phyloP scores from a whole-genome alignment of 208 protist genomes.

The Leishmania braziliensis region DNA sequence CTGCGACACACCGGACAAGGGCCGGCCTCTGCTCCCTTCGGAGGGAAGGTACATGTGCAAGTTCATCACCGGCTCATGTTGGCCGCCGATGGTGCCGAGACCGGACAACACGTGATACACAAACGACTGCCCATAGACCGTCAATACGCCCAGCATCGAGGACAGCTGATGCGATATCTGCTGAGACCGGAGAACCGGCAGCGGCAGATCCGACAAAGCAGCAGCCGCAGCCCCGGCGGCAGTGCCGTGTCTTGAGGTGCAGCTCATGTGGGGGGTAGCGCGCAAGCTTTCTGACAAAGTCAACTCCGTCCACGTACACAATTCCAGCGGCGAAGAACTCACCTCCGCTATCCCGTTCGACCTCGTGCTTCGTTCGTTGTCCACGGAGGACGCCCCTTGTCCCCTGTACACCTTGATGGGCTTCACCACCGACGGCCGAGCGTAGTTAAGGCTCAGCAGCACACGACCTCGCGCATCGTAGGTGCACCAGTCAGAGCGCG shows the following conservation, averaged over 20 bases:
- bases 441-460: slow-evolving; percentile 45
- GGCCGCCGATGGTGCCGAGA: not conserved
- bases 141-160: slow-evolving; percentile 40
- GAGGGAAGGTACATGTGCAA: slow-evolving; percentile 6
- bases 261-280: not conserved
- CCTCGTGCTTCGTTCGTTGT: not conserved
- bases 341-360: no score
- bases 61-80: not conserved
- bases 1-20: not conserved
- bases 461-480: slow-evolving; percentile 22
- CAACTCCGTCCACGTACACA: slow-evolving; percentile 28
- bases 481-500: slow-evolving; percentile 42
- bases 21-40: not conserved
- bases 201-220: not conserved
- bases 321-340: not conserved
- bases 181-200: not conserved
- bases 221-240: not conserved
- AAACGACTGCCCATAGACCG: slow-evolving; percentile 46
- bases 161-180: not conserved
- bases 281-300: slow-evolving; percentile 27
- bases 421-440: slow-evolving; percentile 48
- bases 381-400: not conserved
- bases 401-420: slow-evolving; percentile 36
- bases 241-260: no score
- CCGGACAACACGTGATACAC: slow-evolving; percentile 36